A percentile compares a stretch with the other conserved stretches of the same genome.
phyloP scores from a whole-genome alignment of 225 moss, liverwort and hornwort genomes.

The Neckera pumila region DNA sequence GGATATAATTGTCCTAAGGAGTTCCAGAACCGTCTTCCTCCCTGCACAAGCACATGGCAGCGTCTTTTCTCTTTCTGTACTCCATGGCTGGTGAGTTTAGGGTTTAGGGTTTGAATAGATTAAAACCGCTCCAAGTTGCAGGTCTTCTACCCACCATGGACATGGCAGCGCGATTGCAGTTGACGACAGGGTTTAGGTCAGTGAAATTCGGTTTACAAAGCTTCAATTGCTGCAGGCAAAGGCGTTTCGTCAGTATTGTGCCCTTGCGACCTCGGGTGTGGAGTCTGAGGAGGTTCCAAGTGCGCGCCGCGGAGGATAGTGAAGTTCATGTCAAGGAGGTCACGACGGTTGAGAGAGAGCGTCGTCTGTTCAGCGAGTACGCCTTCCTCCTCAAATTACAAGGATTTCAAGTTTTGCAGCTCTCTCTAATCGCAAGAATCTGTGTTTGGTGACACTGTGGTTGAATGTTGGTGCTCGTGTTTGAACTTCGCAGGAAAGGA shows the following conservation, averaged over 20 bases:
- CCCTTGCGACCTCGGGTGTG: not conserved
- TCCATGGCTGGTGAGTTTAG: not conserved
- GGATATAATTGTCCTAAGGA: not conserved
- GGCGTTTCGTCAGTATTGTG: not conserved
- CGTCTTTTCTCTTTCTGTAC: not conserved
- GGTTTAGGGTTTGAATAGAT: too few species aligned
- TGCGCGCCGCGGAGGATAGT: not conserved
- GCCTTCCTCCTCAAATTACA: not conserved
- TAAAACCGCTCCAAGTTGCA: not conserved
- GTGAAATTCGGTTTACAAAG: not conserved
- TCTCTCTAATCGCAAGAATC: not conserved
- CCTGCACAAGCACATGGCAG: not conserved
- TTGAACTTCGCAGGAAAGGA: constrained; percentile 8
- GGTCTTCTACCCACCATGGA: not conserved
- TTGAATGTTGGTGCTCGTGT: not conserved
- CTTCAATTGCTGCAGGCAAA: not conserved
- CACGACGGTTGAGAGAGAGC: not conserved
- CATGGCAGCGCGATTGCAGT: not conserved
- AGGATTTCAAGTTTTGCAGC: not conserved
- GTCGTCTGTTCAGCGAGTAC: not conserved
- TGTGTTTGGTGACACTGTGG: not conserved
- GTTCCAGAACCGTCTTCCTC: not conserved
- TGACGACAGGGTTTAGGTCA: not conserved
- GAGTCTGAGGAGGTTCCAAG: not conserved
- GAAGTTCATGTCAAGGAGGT: not conserved